Percentiles rank a stretch among this genome's conserved stretches.
Conservation (phyloP, 345 rosid species). For the Sonneratia caseolaris region DNA sequence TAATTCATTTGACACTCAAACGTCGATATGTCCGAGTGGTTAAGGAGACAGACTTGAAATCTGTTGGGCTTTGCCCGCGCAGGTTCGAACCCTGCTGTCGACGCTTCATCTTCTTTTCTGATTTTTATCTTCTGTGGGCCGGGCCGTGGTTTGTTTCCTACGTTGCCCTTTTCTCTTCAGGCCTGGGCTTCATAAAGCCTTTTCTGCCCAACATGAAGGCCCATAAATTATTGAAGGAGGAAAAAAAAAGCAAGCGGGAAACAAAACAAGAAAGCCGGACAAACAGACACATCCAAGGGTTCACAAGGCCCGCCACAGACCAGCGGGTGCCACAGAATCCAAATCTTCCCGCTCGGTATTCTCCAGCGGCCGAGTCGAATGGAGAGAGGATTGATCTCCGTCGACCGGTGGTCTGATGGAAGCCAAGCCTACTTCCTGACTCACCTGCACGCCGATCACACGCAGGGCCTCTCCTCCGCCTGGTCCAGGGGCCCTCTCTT, state of each 20-base stretch:
- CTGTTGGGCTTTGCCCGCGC: constrained; percentile 35
- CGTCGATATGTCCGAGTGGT: constrained; percentile 43
- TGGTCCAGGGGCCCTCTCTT: constrained; percentile 60
- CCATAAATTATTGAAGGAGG: no score
- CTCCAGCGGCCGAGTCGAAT: constrained; percentile 19
- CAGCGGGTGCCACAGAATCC: background rate
- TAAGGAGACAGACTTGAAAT: constrained; percentile 46
- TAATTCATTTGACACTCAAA: no score
- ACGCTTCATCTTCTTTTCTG: constrained; percentile 4
- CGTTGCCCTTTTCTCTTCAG: no score
- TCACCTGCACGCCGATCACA: constrained; percentile 70
- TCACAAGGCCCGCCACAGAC: no score
- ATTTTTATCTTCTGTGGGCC: no score
- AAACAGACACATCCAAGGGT: no score
- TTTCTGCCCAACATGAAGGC: no score
- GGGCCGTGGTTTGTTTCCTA: no score
- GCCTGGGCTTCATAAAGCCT: no score
- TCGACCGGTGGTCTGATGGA: constrained; percentile 56
- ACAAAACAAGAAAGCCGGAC: no score
- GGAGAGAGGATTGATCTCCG: constrained; percentile 68
- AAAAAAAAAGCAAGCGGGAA: no score
- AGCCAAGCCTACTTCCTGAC: constrained; percentile 73
- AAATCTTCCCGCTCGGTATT: background rate
- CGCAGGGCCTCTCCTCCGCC: constrained; percentile 42
- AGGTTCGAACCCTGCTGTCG: constrained; percentile 43